A percentile compares a stretch with the other conserved stretches of the same genome.
These are phyloP conservation scores for Croton setiger DNA, from an alignment of 441 rosid species.

Conservation along the genomic window DNA sequence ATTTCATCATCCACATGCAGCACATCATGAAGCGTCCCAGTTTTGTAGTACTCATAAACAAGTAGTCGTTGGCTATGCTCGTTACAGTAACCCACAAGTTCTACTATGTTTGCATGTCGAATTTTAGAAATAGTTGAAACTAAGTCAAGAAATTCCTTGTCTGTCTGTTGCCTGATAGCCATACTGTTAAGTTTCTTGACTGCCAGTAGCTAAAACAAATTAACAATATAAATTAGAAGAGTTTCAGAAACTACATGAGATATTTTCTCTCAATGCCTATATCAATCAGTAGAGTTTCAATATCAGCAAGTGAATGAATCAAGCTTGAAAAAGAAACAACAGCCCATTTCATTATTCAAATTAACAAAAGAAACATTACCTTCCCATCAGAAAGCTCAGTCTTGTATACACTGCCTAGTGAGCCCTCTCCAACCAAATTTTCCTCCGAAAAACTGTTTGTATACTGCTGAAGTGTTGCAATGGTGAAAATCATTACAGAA, in stretches of 20 bases:
- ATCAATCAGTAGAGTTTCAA: too few species aligned
- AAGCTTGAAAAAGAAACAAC: slow-evolving; percentile 2
- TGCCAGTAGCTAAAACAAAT: slow-evolving; percentile 51
- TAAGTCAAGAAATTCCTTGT: slow-evolving; percentile 56
- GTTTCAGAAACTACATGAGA: background rate
- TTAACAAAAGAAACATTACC: slow-evolving; percentile 32
- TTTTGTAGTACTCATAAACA: slow-evolving; percentile 53
- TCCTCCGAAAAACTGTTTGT: slow-evolving; percentile 74
- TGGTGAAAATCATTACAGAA: slow-evolving; percentile 50
- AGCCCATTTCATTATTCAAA: background rate
- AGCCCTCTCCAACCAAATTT: slow-evolving; percentile 73
- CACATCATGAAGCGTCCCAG: slow-evolving; percentile 67
- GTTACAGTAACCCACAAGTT: slow-evolving; percentile 76
- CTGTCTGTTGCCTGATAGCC: slow-evolving; percentile 42
- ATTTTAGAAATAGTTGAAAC: slow-evolving; percentile 52
- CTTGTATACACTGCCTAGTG: slow-evolving; percentile 66
- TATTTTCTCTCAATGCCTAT: background rate
- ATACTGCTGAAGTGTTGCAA: slow-evolving; percentile 84
- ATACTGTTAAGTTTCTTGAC: slow-evolving; percentile 71
- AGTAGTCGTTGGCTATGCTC: slow-evolving; percentile 74
- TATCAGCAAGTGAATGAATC: too few species aligned
- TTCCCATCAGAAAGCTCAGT: slow-evolving; percentile 77
- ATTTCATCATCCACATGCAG: slow-evolving; percentile 57
- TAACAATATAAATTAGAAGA: background rate
- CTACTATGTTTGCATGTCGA: slow-evolving; percentile 58